Percentiles rank a stretch among this genome's conserved stretches.
Evolutionary conservation across 352 stramenopile genomes (phyloP).

Genomic region (Blastocystis sp.): DNA sequence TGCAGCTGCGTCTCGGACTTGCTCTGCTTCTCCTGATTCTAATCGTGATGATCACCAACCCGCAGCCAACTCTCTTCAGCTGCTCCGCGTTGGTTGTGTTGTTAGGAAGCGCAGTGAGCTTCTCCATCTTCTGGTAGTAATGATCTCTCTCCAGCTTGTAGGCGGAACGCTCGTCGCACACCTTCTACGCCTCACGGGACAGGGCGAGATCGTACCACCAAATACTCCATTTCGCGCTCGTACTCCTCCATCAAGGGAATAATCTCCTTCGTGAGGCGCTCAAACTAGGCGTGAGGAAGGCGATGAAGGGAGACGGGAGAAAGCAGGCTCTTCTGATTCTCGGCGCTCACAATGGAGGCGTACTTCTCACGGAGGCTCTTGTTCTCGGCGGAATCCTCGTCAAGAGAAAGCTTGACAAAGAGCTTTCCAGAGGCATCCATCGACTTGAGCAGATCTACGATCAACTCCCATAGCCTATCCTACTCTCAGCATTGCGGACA

Average conservation of each 20-base stretch:
- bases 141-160: conserved; percentile 64
- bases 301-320: not conserved
- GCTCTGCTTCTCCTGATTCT: conserved; percentile 62
- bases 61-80: not conserved
- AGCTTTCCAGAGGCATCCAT: not conserved
- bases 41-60: not conserved
- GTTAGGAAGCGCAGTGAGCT: not conserved
- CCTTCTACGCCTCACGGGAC: not conserved
- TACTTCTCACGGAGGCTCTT: not conserved
- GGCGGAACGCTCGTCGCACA: conserved; percentile 50
- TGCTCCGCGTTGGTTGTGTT: not conserved
- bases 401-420: conserved; percentile 33
- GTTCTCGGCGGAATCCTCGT: not conserved
- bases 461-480: not conserved
- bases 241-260: conserved; percentile 41
- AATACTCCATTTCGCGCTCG: conserved; percentile 1
- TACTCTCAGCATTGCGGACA: not conserved
- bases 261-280: not conserved
- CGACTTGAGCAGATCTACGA: conserved; percentile 33
- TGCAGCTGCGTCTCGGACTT: conserved; percentile 44
- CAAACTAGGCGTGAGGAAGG: not conserved
- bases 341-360: not conserved
- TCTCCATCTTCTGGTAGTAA: conserved; percentile 67
- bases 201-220: not conserved
- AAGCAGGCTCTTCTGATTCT: not conserved